A percentile compares a stretch with the other conserved stretches of the same genome.
These are phyloP conservation scores for Lolium rigidum DNA, from an alignment of 176 grass and related monocot genomes.

Conservation along the genomic window DNA sequence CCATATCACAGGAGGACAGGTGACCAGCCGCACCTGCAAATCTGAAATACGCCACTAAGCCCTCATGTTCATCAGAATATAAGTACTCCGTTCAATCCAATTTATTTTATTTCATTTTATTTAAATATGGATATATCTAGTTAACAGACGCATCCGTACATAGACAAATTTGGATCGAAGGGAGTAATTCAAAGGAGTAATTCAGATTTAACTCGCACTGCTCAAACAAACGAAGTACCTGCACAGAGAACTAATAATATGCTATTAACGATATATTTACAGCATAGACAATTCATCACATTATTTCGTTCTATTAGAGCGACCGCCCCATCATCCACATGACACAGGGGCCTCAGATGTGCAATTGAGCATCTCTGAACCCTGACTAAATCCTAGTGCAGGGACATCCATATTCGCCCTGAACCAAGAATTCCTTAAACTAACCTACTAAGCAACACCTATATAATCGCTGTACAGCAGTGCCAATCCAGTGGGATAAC, in stretches of 20 bases:
- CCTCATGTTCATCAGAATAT: too few species aligned
- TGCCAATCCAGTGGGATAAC: constrained; percentile 16
- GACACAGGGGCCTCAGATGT: background rate
- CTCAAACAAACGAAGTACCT: background rate
- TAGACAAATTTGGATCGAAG: too few species aligned
- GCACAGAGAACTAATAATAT: constrained; percentile 26
- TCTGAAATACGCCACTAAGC: too few species aligned
- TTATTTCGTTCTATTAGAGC: constrained; percentile 35
- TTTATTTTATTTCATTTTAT: too few species aligned
- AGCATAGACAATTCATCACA: constrained; percentile 32
- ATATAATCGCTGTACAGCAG: background rate
- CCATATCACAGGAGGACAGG: too few species aligned
- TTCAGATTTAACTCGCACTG: too few species aligned
- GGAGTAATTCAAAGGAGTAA: too few species aligned
- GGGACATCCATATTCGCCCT: constrained; percentile 44
- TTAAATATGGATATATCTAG: too few species aligned
- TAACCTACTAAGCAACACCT: background rate
- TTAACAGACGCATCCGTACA: too few species aligned
- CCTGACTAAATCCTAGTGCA: constrained; percentile 47
- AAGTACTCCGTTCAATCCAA: too few species aligned
- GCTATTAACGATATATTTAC: background rate
- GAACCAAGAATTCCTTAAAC: constrained; percentile 24
- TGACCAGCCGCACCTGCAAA: too few species aligned
- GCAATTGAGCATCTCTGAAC: constrained; percentile 6
- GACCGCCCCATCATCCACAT: background rate